phyloP scores from a whole-genome alignment of 345 rosid species.

The Bruguiera sexangula region DNA sequence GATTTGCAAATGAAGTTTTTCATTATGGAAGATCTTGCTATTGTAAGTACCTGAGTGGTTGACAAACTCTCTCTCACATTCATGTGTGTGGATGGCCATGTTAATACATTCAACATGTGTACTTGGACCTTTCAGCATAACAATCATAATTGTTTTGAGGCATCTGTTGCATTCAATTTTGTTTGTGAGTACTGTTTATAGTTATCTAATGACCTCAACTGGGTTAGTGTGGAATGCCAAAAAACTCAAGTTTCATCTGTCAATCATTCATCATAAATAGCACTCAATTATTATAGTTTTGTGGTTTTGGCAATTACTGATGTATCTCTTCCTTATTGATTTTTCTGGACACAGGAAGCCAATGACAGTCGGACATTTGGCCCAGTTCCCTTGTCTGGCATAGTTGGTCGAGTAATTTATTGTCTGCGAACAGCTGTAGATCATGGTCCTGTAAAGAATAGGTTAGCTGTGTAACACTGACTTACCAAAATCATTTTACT shows the following conservation, averaged over 20 bases:
- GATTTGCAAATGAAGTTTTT: no score
- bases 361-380: slow-evolving; percentile 86
- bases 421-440: slow-evolving; percentile 79
- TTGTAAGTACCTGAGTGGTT: no score
- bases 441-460: slow-evolving; percentile 89
- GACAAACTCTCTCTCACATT: no score
- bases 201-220: background rate
- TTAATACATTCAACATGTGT: no score
- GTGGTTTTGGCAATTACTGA: slow-evolving; percentile 1
- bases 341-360: slow-evolving; percentile 59
- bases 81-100: no score
- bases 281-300: background rate
- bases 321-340: slow-evolving; percentile 1
- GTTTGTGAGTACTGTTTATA: background rate
- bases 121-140: background rate
- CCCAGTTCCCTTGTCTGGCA: slow-evolving; percentile 66
- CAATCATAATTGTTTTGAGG: background rate
- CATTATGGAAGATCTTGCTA: no score
- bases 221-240: background rate
- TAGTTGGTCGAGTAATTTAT: slow-evolving; percentile 82
- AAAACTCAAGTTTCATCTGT: background rate
- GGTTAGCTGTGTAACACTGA: slow-evolving; percentile 36
- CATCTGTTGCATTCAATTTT: background rate
- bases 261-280: background rate
- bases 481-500: background rate